Conservation (phyloP, 108 stramenopile genomes). For the Skeletonema menzelii region DNA sequence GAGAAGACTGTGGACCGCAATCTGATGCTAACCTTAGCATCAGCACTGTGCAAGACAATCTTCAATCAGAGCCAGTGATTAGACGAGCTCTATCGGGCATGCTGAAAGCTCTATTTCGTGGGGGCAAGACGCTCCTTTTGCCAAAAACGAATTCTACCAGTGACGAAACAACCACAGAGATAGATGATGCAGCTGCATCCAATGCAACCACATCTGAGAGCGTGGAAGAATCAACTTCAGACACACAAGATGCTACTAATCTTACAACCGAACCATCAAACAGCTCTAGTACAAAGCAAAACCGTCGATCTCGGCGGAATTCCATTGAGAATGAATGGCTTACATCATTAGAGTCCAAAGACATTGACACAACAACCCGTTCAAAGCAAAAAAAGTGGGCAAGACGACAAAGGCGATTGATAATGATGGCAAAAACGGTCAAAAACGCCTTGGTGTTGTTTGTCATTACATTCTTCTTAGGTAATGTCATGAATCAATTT, state of each 20-base stretch:
- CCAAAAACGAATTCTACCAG: constrained; percentile 10
- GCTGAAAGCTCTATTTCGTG: neutral
- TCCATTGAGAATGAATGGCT: neutral
- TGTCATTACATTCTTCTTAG: constrained; percentile 36
- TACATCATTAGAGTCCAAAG: constrained; percentile 18
- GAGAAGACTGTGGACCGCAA: neutral
- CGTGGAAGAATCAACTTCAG: neutral
- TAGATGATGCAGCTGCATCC: constrained; percentile 1
- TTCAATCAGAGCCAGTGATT: neutral
- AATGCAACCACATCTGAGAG: neutral
- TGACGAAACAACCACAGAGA: constrained; percentile 3
- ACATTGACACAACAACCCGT: constrained; percentile 16
- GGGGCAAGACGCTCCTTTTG: neutral
- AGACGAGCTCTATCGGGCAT: neutral
- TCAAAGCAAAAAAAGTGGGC: constrained; percentile 29
- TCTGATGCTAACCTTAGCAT: neutral
- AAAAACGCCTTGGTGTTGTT: constrained; percentile 37
- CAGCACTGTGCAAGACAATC: neutral
- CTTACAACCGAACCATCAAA: neutral
- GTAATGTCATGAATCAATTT: constrained; percentile 52
- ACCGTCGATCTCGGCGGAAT: constrained; percentile 4
- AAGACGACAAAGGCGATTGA: constrained; percentile 26
- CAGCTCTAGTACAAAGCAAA: neutral
- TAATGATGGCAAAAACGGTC: constrained; percentile 11
- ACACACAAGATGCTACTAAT: neutral